Percentiles rank a stretch among this genome's conserved stretches.
These are phyloP conservation scores for Penicillium flavigenum DNA, from an alignment of 495 filamentous ascomycete genomes.

Conservation along the genomic window DNA sequence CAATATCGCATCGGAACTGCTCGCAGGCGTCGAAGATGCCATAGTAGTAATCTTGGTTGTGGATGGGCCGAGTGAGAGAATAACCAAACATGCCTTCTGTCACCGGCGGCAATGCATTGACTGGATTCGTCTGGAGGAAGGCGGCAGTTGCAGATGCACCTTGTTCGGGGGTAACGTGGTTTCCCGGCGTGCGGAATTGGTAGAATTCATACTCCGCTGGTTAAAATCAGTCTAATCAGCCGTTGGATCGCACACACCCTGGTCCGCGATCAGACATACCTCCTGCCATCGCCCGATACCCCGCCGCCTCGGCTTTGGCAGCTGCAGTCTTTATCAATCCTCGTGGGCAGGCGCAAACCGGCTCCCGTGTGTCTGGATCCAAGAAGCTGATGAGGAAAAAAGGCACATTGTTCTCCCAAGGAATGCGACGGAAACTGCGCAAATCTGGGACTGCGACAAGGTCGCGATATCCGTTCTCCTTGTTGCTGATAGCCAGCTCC, in stretches of 20 bases:
- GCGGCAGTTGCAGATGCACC: slow-evolving; percentile 69
- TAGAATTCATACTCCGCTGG: slow-evolving; percentile 97
- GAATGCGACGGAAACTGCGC: slow-evolving; percentile 79
- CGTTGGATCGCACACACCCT: neutral
- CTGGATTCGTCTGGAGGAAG: slow-evolving; percentile 71
- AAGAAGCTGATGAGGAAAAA: slow-evolving; percentile 91
- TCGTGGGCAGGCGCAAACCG: slow-evolving; percentile 79
- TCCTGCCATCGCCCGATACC: slow-evolving; percentile 86
- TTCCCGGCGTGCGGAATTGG: slow-evolving; percentile 73
- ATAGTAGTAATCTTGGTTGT: slow-evolving; percentile 95
- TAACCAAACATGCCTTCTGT: slow-evolving; percentile 99
- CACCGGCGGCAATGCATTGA: slow-evolving; percentile 67
- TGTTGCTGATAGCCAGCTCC: slow-evolving; percentile 86
- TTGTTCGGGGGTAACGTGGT: slow-evolving; percentile 47
- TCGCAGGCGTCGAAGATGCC: slow-evolving; percentile 81
- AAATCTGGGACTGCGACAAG: slow-evolving; percentile 83
- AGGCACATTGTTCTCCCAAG: slow-evolving; percentile 90
- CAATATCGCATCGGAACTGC: slow-evolving; percentile 78
- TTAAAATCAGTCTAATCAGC: slow-evolving; percentile 8
- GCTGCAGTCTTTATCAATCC: slow-evolving; percentile 67
- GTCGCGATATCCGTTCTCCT: slow-evolving; percentile 90
- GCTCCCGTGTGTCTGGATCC: slow-evolving; percentile 54
- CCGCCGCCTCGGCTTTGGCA: slow-evolving; percentile 63
- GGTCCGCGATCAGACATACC: slow-evolving; percentile 51
- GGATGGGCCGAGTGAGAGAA: slow-evolving; percentile 84